Base-by-base conservation (phyloP, 202 grass and related monocot species). In the Panicum hallii region DNA sequence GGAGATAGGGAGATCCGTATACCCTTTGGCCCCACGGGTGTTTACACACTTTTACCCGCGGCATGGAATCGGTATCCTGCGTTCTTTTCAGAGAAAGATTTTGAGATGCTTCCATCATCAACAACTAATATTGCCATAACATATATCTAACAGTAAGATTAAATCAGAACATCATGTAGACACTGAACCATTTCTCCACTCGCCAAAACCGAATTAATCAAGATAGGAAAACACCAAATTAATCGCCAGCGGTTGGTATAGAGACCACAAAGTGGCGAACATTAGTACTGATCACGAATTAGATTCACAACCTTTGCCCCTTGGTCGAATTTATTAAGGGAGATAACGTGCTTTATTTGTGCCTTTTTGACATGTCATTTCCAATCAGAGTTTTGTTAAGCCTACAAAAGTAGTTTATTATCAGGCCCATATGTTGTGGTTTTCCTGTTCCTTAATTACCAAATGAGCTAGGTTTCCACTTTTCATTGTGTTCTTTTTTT, bases 1-100 rank as follows among this genome's bases (percentile, higher is more conserved):
- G 89, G 89, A 72, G 70, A 61, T 63, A 26, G 62, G 9, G 36
- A 79, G 44, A 83, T 77, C 34, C 34, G 41, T 83, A 75, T 34
- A 44, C 79, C 63, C 7, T 30, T 69, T 15, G 63, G 42, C 60
- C 42, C 52, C 63, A 34, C 10, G 44, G 19, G 4, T 60, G 44
- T 64, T 64, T 60, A 54, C 60, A 46, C 16, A 36, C 63, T 69
- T 42, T 82, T 17, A 69, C 50, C 50, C 30, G 22, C 53, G 36
- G 32, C 72, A 47, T 50, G 26, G 60, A 84, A 68, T 23, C 64
- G 12, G n/a, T 45, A 69, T 80, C 48, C 1, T 2, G 9, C 48
- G 1, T 43, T 42, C 36, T 40, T n/a, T 55, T 56, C 28, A 41
- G 22, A 38, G 8, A 34, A 20, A 10, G 16, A 56, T 40, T 36